Percentiles rank a stretch among this genome's conserved stretches.
These are phyloP conservation scores for Eucalyptus sp. DNA, from an alignment of 345 rosid species.

Conservation along the genomic window DNA sequence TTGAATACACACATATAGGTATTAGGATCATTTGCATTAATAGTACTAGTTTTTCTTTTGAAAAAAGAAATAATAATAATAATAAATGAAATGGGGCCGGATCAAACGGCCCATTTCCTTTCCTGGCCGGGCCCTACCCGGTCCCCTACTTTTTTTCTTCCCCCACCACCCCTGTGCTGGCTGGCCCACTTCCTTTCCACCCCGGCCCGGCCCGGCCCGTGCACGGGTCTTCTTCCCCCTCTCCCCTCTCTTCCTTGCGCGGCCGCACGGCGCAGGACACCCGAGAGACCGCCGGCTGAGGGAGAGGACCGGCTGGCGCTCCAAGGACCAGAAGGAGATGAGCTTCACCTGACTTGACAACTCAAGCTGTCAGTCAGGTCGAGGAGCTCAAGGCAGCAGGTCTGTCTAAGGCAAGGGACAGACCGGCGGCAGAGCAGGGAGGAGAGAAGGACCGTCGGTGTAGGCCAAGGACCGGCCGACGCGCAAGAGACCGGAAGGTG, in stretches of 20 bases:
- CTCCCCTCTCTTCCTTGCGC: neutral
- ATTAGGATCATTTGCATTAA: neutral
- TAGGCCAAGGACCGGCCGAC: neutral
- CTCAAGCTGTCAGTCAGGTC: neutral
- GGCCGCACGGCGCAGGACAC: neutral
- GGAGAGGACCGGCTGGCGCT: neutral
- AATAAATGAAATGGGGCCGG: neutral
- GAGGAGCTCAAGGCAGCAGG: neutral
- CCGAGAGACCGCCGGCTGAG: neutral
- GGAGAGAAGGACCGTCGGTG: neutral
- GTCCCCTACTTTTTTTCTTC: no score
- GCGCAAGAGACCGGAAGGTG: neutral
- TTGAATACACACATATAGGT: neutral
- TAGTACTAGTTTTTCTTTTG: no score
- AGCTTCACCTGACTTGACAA: neutral
- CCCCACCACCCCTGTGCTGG: no score
- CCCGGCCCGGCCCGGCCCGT: neutral
- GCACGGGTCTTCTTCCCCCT: neutral
- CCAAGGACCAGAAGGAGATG: neutral
- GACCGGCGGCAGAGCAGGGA: neutral
- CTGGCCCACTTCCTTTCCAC: no score
- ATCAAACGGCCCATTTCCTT: no score
- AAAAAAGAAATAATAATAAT: no score
- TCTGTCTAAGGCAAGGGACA: neutral
- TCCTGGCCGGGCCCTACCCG: no score